Evolutionary conservation across 768 basidiomycete genomes (phyloP), one percentile per base, ranked within the genome.

Genomic region (Mycena indigotica): DNA sequence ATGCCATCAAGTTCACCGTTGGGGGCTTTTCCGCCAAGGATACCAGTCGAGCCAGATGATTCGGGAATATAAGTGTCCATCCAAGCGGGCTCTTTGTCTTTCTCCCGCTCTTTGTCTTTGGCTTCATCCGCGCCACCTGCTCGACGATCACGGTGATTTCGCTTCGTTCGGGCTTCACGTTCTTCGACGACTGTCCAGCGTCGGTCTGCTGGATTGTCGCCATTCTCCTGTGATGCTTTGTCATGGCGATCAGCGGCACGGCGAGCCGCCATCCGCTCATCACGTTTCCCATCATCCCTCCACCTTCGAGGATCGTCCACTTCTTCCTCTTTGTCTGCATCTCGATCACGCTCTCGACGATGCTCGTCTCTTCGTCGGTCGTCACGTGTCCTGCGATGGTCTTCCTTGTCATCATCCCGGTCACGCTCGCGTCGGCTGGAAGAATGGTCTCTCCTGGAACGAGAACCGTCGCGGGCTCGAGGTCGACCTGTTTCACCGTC

Each of bases 41-140:
- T 85, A 15, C 87, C 88, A 46, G 77, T 74, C 4, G 46, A 24
- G 28, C 73, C 75, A 17, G 83, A 69, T 23, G 79, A 79, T 50
- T 74, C 79, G 13, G 91, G 90, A 58, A 92, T 80, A 68, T 91
- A 92, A 19, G 89, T 85, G 62, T 93, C 92, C 91, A 94, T 94
- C 91, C 91, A 94, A 17, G 91, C 91, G 23, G 91, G 92, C 67
- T 93, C 92, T 66, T 89, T 91, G 75, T 94, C 92, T 64, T 83
- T 84, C 50, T 86, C 82, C 28, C 81, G 76, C 52, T 83, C 84
- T 56, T 73, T 72, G n/a, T 80, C 80, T 62, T 73, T 77, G 23
- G 73, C 70, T 25, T 82, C 77, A 53, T 74, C 74, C 32, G 46
- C 53, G 35, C 65, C 64, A 16, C 72, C 77, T 45, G 66, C 44